Percentiles rank a stretch among this genome's conserved stretches.
phyloP scores from a whole-genome alignment of 805 yeast species.

The Ogataea siamensis region DNA sequence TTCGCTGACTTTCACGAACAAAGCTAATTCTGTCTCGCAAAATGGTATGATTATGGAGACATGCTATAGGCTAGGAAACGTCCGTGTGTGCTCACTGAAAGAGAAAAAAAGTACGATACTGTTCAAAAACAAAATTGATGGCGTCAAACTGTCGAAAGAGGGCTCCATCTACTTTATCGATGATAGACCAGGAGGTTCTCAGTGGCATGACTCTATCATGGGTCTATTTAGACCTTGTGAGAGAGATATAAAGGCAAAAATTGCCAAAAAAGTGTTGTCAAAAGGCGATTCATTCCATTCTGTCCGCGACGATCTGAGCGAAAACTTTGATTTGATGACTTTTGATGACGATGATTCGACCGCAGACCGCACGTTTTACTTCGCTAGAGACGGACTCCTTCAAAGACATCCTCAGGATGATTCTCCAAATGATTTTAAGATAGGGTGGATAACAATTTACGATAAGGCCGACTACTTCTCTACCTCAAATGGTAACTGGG shows the following conservation, averaged over 20 bases:
- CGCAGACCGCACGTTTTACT: slow-evolving; percentile 30
- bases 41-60: slow-evolving; percentile 18
- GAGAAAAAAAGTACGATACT: slow-evolving; percentile 24
- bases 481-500: slow-evolving; percentile 48
- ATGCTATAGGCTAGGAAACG: slow-evolving; percentile 14
- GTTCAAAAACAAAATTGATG: slow-evolving; percentile 29
- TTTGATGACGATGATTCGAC: slow-evolving; percentile 18
- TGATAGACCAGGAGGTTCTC: slow-evolving; percentile 14
- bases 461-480: slow-evolving; percentile 40
- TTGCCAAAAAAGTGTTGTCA: slow-evolving; percentile 28
- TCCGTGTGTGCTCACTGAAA: slow-evolving; percentile 24
- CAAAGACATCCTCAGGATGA: slow-evolving; percentile 54
- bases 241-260: slow-evolving; percentile 26
- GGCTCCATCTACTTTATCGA: slow-evolving; percentile 32
- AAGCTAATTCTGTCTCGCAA: slow-evolving; percentile 10
- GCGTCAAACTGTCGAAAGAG: slow-evolving; percentile 31
- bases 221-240: slow-evolving; percentile 34
- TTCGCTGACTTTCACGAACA: slow-evolving; percentile 2
- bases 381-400: slow-evolving; percentile 56
- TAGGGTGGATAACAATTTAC: slow-evolving; percentile 66
- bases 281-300: slow-evolving; percentile 19
- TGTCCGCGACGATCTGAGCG: slow-evolving; percentile 12
- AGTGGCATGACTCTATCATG: slow-evolving; percentile 30
- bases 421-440: slow-evolving; percentile 54
- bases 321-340: slow-evolving; percentile 18